Evolutionary conservation across 768 basidiomycete genomes (phyloP), one percentile per base, ranked within the genome.

Genomic region (Lentinus tigrinus): DNA sequence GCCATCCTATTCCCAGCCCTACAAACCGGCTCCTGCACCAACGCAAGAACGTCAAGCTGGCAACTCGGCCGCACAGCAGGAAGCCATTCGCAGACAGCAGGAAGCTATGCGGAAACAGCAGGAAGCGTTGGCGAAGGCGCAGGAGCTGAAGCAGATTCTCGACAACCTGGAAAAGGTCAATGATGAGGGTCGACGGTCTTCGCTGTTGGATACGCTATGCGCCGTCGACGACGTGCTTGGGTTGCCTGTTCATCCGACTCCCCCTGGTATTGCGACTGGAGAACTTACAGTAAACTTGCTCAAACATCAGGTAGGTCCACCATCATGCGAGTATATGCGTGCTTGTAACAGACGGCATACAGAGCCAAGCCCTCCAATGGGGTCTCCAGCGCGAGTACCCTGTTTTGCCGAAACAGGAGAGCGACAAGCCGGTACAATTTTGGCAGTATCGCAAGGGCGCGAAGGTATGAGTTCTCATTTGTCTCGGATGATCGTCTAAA

Each of bases 331-430:
- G 5, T 7, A 9, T 13, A 26, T 43, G 43, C 36, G 21, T 39
- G 46, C 14, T 37, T 23, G 39, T 63, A 27, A 54, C 31, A 6
- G 39, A 63, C 10, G 51, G 11, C 36, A 13, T 42, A 14, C 54
- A 94, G 92, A 85, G 75, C 49, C 92, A 95, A 83, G 93, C 85
- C 1, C 72, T 95, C 43, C 83, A 87, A 66, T 97, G 95, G 94
- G 91, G 91, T 64, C 78, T 95, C 27, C 81, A 85, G 16, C 83
- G 77, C 26, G 94, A 97, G 71, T 85, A 91, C 65, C 94, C 95
- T 0, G 71, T 72, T 38, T 72, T 95, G 13, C 95, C 94, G 2
- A 81, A 76, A 56, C 80, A 74, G 31, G 84, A 85, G 49, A 69
- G 71, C 0, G 93, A 94, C 57, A 81, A 78, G 36, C 88, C 92